Base-by-base conservation (phyloP, 495 filamentous ascomycete species). In the Staphylotrichum tortipilum region DNA sequence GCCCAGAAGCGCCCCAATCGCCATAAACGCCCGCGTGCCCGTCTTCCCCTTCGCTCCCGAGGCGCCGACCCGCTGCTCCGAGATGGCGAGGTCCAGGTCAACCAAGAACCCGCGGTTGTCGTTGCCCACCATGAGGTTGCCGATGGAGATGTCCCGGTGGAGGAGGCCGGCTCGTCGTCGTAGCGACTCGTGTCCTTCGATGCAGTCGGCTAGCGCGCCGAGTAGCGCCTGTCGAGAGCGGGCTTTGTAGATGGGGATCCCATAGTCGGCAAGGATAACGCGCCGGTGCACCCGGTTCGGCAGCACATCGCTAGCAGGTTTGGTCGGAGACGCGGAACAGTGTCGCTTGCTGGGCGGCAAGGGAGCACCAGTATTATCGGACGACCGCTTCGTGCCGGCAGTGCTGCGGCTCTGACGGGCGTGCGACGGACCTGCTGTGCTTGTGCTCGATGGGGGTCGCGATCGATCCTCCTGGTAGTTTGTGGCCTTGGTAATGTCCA, bases 341-440 rank as follows among this genome's bases (percentile, higher is more conserved):
- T 53, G 52, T 49, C 65, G 67, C 53, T 71, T 72, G 43, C 45
- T 64, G 24, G 63, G 57, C 44, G 62, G 63, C 30, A 71, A 44
- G 19, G 50, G 18, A 40, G 65, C 53, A 44, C 45, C 56, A 44
- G 59, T 60, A 36, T 56, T 49, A 48, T 59, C 67, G 21, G 63
- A 67, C 45, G 63, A 66, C 44, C 67, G 54, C 58, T 73, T 73
- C 8, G 30, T 28, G 34, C 44, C 31, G 21, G 41, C 41, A 18
- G 19, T 37, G 8, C 35, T 37, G 11, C 35, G 14, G 24, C 41
- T 37, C 33, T 41, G 54, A 54, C 53, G 18, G 41, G 47, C 35
- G 35, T 17, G 35, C 35, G 35, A 37, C 14, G 35, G n/a, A 18
- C 35, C 35, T 37, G 8, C 35, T 1, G 17, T 37, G n/a, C n/a